phyloP scores from a whole-genome alignment of 2,329 filamentous ascomycete species.

The Claviceps sp. region DNA sequence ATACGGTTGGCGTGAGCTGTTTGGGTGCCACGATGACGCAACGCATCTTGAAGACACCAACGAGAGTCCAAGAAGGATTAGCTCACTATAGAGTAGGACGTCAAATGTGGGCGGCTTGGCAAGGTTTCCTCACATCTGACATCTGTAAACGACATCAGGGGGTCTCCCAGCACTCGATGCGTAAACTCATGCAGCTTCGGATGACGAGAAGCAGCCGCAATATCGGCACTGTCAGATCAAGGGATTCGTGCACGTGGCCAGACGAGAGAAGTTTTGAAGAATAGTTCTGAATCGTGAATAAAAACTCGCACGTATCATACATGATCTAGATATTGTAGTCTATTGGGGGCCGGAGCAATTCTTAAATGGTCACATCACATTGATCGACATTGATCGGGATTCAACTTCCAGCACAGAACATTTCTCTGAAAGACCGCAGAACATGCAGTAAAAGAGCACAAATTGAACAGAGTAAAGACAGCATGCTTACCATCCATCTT shows the following conservation, averaged over 20 bases:
- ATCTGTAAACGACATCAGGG: background rate
- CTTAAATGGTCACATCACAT: too few species aligned
- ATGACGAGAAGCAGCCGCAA: conserved; percentile 24
- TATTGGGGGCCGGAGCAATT: too few species aligned
- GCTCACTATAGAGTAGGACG: conserved; percentile 18
- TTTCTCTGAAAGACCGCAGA: too few species aligned
- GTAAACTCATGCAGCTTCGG: conserved; percentile 10
- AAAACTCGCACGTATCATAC: too few species aligned
- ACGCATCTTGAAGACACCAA: background rate
- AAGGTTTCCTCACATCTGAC: background rate
- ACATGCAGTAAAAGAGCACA: too few species aligned
- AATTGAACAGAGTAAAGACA: too few species aligned
- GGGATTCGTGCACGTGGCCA: conserved; percentile 19
- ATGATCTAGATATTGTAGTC: too few species aligned
- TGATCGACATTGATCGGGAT: too few species aligned
- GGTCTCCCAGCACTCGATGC: background rate
- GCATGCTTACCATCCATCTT: conserved; percentile 6
- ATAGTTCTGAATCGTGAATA: conserved; percentile 12
- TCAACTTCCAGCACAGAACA: too few species aligned
- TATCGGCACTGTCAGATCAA: conserved; percentile 22
- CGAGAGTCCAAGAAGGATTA: conserved; percentile 3
- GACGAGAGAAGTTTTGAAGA: conserved; percentile 23
- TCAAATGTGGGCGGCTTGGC: conserved; percentile 18
- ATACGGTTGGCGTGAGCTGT: background rate
- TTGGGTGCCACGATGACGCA: too few species aligned